A percentile compares a stretch with the other conserved stretches of the same genome.
Evolutionary conservation across 1,284 basidiomycete species (phyloP).

Genomic region (Naganishia sp.): DNA sequence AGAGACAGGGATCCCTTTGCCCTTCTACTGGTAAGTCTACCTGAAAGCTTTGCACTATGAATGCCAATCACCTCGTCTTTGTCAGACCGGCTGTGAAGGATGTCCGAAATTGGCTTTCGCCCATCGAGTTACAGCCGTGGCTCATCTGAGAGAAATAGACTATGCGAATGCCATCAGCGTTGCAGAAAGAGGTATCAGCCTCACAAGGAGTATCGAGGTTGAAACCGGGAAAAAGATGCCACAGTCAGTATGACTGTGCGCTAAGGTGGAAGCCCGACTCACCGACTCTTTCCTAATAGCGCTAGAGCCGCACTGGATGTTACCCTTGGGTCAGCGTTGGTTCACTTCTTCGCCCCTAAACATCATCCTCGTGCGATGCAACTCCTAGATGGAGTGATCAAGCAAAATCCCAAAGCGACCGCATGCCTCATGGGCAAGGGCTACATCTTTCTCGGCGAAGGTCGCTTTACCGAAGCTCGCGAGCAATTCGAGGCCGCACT

Average conservation of each 20-base stretch:
- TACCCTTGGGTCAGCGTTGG: constrained; percentile 61
- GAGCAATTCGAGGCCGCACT: constrained; percentile 62
- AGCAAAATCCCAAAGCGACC: constrained; percentile 64
- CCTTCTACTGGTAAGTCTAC: constrained; percentile 59
- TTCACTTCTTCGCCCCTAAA: constrained; percentile 85
- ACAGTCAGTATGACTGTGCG: constrained; percentile 59
- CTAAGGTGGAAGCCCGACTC: not conserved
- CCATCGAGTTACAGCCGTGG: constrained; percentile 67
- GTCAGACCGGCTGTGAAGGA: constrained; percentile 64
- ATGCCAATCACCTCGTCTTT: not conserved
- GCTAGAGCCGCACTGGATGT: constrained; percentile 46
- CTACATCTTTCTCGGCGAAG: constrained; percentile 67
- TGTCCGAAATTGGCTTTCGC: constrained; percentile 68
- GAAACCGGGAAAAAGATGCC: constrained; percentile 64
- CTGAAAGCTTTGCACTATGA: not conserved
- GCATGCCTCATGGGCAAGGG: constrained; percentile 72
- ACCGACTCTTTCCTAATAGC: constrained; percentile 29
- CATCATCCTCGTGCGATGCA: constrained; percentile 77
- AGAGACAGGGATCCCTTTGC: constrained; percentile 29
- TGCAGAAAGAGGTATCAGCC: constrained; percentile 68
- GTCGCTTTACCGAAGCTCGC: constrained; percentile 71
- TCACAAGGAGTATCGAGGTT: constrained; percentile 62
- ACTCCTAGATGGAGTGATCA: constrained; percentile 72
- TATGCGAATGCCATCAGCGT: constrained; percentile 72
- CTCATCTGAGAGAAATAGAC: constrained; percentile 76